Percentiles rank a stretch among this genome's conserved stretches.
These are phyloP conservation scores for Penicillium sumatraense DNA, from an alignment of 2,329 filamentous ascomycete genomes.

Conservation along the genomic window DNA sequence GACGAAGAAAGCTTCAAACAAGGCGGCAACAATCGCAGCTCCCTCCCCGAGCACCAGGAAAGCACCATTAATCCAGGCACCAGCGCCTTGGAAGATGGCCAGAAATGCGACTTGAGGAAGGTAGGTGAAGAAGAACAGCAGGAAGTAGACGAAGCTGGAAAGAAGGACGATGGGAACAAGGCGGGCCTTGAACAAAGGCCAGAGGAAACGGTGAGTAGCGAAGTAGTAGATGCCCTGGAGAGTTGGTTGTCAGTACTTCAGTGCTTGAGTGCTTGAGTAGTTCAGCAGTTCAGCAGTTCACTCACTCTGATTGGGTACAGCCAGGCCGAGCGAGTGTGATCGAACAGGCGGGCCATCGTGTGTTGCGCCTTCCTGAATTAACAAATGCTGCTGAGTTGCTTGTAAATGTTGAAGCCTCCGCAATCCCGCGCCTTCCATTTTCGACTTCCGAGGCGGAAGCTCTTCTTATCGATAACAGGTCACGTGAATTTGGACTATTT, in stretches of 20 bases:
- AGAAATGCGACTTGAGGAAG: constrained; percentile 88
- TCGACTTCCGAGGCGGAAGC: no score
- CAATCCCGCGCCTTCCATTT: neutral
- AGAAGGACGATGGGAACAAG: constrained; percentile 81
- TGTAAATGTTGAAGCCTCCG: neutral
- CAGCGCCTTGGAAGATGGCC: constrained; percentile 81
- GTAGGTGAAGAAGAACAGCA: constrained; percentile 87
- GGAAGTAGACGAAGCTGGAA: constrained; percentile 78
- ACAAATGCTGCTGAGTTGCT: no score
- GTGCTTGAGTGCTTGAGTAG: no score
- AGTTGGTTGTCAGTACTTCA: no score
- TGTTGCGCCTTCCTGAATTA: neutral
- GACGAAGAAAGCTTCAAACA: constrained; percentile 82
- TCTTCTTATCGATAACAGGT: constrained; percentile 3
- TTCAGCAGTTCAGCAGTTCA: no score
- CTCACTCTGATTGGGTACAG: constrained; percentile 54
- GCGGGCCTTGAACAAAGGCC: constrained; percentile 76
- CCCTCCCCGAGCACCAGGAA: constrained; percentile 78
- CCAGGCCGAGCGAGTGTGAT: constrained; percentile 46
- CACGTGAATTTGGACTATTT: constrained; percentile 21
- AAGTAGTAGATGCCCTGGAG: constrained; percentile 80
- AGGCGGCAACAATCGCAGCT: constrained; percentile 63
- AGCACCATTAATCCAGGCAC: constrained; percentile 87
- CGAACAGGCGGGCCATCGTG: constrained; percentile 26
- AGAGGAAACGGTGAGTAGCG: constrained; percentile 74